These are phyloP conservation scores for Xylaria sp. DNA, from an alignment of 2,329 filamentous ascomycete genomes.

Conservation along the genomic window DNA sequence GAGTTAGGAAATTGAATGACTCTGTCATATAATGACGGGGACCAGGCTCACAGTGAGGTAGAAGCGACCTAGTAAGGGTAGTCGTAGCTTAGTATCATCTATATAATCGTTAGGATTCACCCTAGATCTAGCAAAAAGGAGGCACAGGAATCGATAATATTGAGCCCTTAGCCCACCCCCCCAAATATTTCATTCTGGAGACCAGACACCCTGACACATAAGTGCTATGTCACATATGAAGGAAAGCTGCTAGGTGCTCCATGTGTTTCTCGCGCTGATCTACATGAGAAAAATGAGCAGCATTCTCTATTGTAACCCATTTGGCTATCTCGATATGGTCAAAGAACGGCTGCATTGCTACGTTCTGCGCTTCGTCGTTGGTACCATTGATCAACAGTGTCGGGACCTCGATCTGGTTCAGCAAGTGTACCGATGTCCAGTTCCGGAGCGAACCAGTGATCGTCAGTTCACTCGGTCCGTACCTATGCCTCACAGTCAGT, in stretches of 20 bases:
- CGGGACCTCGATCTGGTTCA: conserved; percentile 47
- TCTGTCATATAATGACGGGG: not conserved
- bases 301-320: conserved; percentile 52
- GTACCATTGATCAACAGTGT: conserved; percentile 53
- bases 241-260: conserved; percentile 30
- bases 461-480: conserved; percentile 39
- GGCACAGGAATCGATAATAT: too few species aligned
- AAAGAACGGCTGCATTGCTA: conserved; percentile 51
- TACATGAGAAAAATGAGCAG: conserved; percentile 51
- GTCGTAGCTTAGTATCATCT: too few species aligned
- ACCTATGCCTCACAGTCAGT: conserved; percentile 29
- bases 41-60: too few species aligned
- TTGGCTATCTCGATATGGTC: conserved; percentile 51
- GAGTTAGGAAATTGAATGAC: not conserved
- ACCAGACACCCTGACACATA: not conserved
- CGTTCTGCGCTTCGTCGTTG: conserved; percentile 52
- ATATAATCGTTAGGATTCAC: too few species aligned
- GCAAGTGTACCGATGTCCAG: conserved; percentile 45
- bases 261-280: conserved; percentile 49
- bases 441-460: conserved; percentile 41
- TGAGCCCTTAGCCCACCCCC: too few species aligned
- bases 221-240: not conserved
- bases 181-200: too few species aligned
- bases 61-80: too few species aligned
- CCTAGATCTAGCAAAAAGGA: too few species aligned